These are phyloP conservation scores for Fomitopsis betulina DNA, from an alignment of 1,284 basidiomycete species.

Conservation along the genomic window DNA sequence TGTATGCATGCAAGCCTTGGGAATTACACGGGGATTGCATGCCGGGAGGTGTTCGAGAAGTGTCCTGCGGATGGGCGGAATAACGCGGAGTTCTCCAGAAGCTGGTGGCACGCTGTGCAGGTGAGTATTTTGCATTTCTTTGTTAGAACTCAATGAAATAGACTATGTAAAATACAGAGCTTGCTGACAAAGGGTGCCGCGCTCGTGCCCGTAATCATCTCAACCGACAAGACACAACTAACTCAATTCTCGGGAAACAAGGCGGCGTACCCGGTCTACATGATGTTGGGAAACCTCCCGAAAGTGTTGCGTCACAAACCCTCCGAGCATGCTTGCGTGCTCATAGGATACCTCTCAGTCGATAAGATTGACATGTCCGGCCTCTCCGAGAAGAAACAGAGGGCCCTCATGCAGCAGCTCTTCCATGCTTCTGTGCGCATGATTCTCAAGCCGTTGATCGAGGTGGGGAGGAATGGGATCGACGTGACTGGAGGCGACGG, in stretches of 20 bases:
- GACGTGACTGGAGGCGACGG: conserved; percentile 20
- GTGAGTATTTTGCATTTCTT: too few relatives aligned
- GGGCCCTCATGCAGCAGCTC: conserved; percentile 3
- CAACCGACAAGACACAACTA: conserved; percentile 5
- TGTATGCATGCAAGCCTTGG: too few relatives aligned
- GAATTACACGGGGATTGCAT: too few relatives aligned
- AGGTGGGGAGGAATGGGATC: conserved; percentile 17
- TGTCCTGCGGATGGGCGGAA: too few relatives aligned
- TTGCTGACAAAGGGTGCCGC: neutral
- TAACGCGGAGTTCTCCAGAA: too few relatives aligned
- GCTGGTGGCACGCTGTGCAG: too few relatives aligned
- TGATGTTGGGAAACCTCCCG: conserved; percentile 3
- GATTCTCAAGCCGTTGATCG: conserved; percentile 13
- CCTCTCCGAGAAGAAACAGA: neutral
- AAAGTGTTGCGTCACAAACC: conserved; percentile 1
- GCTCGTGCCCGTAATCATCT: neutral
- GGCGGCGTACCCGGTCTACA: conserved; percentile 4
- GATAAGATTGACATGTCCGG: neutral
- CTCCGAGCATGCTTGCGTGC: neutral
- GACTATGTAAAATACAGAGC: neutral
- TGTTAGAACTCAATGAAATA: too few relatives aligned
- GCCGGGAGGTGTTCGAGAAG: too few relatives aligned
- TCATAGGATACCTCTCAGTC: neutral
- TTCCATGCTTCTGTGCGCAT: conserved; percentile 18
- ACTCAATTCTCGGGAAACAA: conserved; percentile 1